Base-by-base conservation (phyloP, 2,329 filamentous ascomycete genomes). In the Exophiala aquamarina region DNA sequence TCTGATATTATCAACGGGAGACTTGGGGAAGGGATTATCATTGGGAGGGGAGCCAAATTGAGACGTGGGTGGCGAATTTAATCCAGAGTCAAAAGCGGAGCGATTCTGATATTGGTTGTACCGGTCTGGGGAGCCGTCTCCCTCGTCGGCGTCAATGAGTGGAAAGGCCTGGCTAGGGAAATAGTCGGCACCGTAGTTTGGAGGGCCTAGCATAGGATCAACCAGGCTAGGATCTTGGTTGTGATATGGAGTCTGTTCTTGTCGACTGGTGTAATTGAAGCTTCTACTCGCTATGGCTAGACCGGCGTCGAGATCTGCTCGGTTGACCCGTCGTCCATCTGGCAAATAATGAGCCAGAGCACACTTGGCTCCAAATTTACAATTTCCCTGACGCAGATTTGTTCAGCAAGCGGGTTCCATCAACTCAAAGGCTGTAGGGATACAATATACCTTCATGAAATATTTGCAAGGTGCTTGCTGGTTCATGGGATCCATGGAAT, bases 301-400 rank as follows among this genome's bases (percentile, higher is more conserved):
- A 21, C 66, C 66, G 51, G 71, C 64, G 47, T 68, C 68, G 37
- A 70, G 63, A 59, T 70, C 73, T 23, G 86, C 74, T 77, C 87
- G 72, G 70, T 96, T 96, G 65, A 97, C 89, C 65, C 92, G 83
- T 61, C 89, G 84, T 50, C 93, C 93, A 69, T 97, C 91, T 59
- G 91, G 90, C 39, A 96, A 84, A 62, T 97, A 87, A 70, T 98
- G 93, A 57, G 94, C 89, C 64, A 97, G 89, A 63, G 92, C 92
- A 76, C 93, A 98, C 71, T 97, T 97, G 55, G 89, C 87, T 54
- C 93, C 93, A 67, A 97, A 98, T 70, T 97, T 97, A 83, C 93
- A 98, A 71, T 96, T 96, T 59, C 93, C 93, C 89, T 96, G 61
- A 8, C 43, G 37, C 43, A 47, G 41, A 40, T 61, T 55, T 60